A percentile compares a stretch with the other conserved stretches of the same genome.
Evolutionary conservation across 2,329 filamentous ascomycete species (phyloP).

Genomic region (Tolypocladium amazonense): DNA sequence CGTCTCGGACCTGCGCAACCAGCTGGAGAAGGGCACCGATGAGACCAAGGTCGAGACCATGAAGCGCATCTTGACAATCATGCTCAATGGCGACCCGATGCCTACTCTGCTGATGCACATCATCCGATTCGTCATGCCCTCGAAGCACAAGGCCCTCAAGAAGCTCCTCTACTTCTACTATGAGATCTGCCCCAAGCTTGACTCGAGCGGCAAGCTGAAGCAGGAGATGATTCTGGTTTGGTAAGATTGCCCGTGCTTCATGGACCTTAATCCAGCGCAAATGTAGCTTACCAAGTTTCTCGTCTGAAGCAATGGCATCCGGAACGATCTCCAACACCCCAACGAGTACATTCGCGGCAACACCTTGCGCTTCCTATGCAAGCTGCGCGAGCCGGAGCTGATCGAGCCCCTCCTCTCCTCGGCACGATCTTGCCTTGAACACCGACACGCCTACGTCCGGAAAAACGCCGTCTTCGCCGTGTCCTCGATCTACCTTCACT

Average conservation of each 20-base stretch:
- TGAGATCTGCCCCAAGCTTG: constrained; percentile 95
- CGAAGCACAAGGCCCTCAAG: constrained; percentile 91
- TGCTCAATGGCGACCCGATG: constrained; percentile 97
- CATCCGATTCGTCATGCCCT: constrained; percentile 99
- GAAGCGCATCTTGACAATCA: constrained; percentile 91
- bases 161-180: constrained; percentile 99
- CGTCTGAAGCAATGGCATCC: constrained; percentile 77
- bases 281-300: neutral
- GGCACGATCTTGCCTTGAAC: constrained; percentile 82
- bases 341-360: constrained; percentile 98
- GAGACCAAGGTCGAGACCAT: constrained; percentile 90
- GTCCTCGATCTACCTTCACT: constrained; percentile 84
- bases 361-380: constrained; percentile 95
- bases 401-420: constrained; percentile 93
- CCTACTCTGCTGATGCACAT: constrained; percentile 97
- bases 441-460: constrained; percentile 93
- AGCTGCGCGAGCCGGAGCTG: constrained; percentile 88
- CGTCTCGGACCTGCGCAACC: constrained; percentile 81
- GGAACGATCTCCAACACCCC: constrained; percentile 91
- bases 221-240: constrained; percentile 99
- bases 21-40: constrained; percentile 89
- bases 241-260: constrained; percentile 33
- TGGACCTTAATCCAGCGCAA: neutral
- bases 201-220: constrained; percentile 86
- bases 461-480: constrained; percentile 97